phyloP scores from a whole-genome alignment of 75 land plant species.

The Chamaecyparis obtusa region DNA sequence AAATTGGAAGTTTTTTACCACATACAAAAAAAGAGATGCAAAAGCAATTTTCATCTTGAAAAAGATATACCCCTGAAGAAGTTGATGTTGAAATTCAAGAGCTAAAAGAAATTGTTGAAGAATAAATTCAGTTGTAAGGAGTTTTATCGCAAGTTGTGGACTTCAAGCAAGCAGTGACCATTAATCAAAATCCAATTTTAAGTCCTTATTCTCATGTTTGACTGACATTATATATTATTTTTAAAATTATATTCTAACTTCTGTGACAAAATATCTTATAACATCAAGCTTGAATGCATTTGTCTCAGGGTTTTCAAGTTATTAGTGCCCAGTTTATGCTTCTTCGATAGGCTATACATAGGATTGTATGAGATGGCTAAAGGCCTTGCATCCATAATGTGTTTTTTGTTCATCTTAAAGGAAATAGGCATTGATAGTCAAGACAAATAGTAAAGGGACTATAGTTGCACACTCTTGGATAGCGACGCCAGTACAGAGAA shows the following conservation, averaged over 20 bases:
- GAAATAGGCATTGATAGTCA: slow-evolving; percentile 30
- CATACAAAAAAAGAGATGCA: slow-evolving; percentile 37
- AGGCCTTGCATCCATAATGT: slow-evolving; percentile 37
- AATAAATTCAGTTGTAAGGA: too few relatives aligned
- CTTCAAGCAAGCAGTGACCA: slow-evolving; percentile 66
- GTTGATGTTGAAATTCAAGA: too few relatives aligned
- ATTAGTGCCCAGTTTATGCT: background rate
- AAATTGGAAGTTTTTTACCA: background rate
- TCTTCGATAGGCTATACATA: slow-evolving; percentile 10
- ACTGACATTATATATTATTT: background rate
- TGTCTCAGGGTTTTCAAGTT: slow-evolving; percentile 39
- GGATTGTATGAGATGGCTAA: slow-evolving; percentile 58
- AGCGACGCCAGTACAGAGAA: background rate
- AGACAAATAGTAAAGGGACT: background rate
- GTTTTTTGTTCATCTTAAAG: slow-evolving; percentile 53
- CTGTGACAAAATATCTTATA: slow-evolving; percentile 38
- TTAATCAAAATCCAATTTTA: background rate
- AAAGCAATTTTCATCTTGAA: slow-evolving; percentile 52
- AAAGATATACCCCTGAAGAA: slow-evolving; percentile 61
- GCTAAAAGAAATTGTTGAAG: too few relatives aligned
- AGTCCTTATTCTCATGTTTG: background rate
- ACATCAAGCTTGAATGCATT: slow-evolving; percentile 86
- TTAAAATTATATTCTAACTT: background rate
- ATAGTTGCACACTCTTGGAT: too few relatives aligned
- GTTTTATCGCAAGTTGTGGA: slow-evolving; percentile 87